Evolutionary conservation across 768 basidiomycete species (phyloP), one percentile per base, ranked within the genome.

Genomic region (Amanita inopinata): DNA sequence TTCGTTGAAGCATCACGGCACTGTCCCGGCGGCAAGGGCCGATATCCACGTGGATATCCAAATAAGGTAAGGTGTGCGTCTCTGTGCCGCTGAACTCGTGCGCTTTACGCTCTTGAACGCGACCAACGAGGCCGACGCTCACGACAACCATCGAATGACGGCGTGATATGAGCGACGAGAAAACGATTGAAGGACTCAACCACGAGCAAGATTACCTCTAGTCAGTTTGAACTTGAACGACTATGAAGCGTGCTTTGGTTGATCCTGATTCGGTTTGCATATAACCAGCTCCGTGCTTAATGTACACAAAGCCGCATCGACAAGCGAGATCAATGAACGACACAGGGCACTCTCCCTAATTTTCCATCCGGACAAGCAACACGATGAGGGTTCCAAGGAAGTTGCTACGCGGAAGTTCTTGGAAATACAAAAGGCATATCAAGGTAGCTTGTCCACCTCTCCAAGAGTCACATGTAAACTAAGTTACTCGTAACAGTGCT

Each of bases 351-450:
- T 91, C 19, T 89, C 88, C 3, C 70, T 90, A 20, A 62, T 82
- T 14, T 88, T 85, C 49, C 89, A 94, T 51, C 89, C 89, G 0
- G 89, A 94, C 69, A 83, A 81, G 55, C 84, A 90, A 46, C 70
- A 66, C 15, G 74, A 77, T 53, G 71, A 74, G 40, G 57, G 57
- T 12, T 60, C 68, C 46, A 78, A 74, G 53, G 68, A 62, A 37
- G 68, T 74, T 1, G 86, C 89, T 0, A 72, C 77, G 18, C 66
- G 70, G 23, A 73, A 72, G 38, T 90, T 91, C 49, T 67, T 82
- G 12, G 76, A 81, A 56, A 71, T 92, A 15, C 85, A 89, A 49
- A 81, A 80, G 49, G 87, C 89, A 9, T 90, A 90, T 56, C 78
- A 90, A 72, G 74, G 83, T 80, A 51, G 3, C 25, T 33, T 11